Conservation (phyloP, 345 rosid genomes). For the Citrus sp. region DNA sequence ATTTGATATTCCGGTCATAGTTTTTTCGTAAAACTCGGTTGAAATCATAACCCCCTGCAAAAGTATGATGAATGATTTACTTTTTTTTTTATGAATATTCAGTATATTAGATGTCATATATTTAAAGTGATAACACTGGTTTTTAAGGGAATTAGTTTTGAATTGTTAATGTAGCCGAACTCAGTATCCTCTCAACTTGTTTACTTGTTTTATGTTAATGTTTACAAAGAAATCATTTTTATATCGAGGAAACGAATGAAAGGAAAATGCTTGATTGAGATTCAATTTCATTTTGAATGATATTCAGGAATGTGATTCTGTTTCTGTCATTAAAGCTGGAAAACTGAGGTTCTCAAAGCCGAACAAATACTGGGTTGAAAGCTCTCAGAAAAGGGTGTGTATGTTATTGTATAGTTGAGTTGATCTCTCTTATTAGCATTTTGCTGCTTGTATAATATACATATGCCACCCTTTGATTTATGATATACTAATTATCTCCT, state of each 20-base stretch:
- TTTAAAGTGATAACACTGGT: neutral
- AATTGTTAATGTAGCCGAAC: neutral
- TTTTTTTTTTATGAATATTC: neutral
- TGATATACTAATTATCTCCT: constrained; percentile 12
- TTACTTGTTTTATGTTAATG: neutral
- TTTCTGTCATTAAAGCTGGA: constrained; percentile 73
- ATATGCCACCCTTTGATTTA: neutral
- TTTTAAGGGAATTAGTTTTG: neutral
- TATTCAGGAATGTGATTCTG: constrained; percentile 60
- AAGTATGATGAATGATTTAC: neutral
- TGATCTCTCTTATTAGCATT: neutral
- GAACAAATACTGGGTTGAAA: constrained; percentile 75
- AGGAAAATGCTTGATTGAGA: neutral
- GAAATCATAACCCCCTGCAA: neutral
- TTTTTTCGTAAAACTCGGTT: neutral
- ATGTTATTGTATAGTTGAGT: neutral
- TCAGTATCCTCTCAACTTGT: neutral
- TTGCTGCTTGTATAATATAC: neutral
- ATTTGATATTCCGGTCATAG: neutral
- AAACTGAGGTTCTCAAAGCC: constrained; percentile 67
- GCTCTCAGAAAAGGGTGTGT: constrained; percentile 82
- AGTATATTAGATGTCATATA: too few species aligned
- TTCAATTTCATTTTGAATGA: constrained; percentile 12
- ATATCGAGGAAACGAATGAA: neutral
- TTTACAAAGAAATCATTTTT: neutral